Evolutionary conservation across 2,329 filamentous ascomycete genomes (phyloP).

Genomic region (Aplosporella prunicola): DNA sequence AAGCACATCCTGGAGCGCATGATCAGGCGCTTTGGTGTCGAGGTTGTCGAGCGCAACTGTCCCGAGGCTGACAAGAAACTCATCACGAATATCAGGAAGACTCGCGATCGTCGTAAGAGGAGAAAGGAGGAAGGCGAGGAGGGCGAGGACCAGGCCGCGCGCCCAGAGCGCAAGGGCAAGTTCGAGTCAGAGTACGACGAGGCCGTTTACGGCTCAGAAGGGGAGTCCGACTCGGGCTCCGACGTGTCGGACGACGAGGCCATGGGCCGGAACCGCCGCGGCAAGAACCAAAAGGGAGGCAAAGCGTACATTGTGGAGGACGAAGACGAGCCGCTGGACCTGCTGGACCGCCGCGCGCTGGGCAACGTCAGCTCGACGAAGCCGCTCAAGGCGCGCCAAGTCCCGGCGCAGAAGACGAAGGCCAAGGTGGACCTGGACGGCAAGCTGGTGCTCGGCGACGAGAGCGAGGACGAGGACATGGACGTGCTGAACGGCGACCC

Average conservation of each 20-base stretch:
- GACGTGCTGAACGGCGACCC: conserved; percentile 38
- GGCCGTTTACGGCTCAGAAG: conserved; percentile 70
- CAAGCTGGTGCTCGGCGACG: conserved; percentile 63
- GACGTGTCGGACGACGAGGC: conserved; percentile 55
- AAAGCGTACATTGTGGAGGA: conserved; percentile 87
- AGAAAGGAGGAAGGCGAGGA: conserved; percentile 64
- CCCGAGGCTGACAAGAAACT: conserved; percentile 84
- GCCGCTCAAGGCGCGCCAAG: conserved; percentile 55
- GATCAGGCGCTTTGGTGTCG: conserved; percentile 81
- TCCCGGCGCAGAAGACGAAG: conserved; percentile 40
- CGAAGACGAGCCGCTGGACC: conserved; percentile 87
- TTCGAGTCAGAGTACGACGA: conserved; percentile 94
- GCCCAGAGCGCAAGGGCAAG: conserved; percentile 42
- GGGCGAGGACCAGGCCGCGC: conserved; percentile 36
- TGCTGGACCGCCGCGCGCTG: conserved; percentile 79
- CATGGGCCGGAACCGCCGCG: conserved; percentile 24
- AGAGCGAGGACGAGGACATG: conserved; percentile 37
- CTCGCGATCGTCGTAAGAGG: conserved; percentile 79
- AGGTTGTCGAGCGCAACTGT: conserved; percentile 67
- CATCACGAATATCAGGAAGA: conserved; percentile 90
- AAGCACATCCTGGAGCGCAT: conserved; percentile 96
- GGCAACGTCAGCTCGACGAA: conserved; percentile 91
- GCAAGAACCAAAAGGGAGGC: conserved; percentile 42
- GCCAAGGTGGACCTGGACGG: conserved; percentile 67
- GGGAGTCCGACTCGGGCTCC: conserved; percentile 43